Evolutionary conservation across 805 yeast genomes (phyloP).

Genomic region (Saccharomycopsis sp.): DNA sequence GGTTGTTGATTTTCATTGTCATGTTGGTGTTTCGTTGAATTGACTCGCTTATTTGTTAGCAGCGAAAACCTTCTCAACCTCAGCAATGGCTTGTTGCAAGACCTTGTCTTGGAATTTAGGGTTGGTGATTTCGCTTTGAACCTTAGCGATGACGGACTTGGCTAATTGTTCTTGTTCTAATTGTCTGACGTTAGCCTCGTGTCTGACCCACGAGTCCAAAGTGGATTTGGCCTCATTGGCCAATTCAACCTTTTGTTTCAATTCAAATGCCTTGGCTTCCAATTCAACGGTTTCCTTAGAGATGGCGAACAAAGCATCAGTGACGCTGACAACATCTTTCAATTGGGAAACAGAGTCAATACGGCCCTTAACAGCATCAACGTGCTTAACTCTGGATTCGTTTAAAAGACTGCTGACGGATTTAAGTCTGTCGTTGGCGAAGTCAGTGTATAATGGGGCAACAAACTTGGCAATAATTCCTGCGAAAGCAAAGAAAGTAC

Average conservation of each 20-base stretch:
- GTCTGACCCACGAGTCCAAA: slow-evolving; percentile 98
- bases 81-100: slow-evolving; percentile 85
- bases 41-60: slow-evolving; percentile 11
- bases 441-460: slow-evolving; percentile 91
- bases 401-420: slow-evolving; percentile 77
- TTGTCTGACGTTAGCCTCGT: slow-evolving; percentile 94
- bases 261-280: slow-evolving; percentile 90
- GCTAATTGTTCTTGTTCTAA: slow-evolving; percentile 90
- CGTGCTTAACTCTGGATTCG: slow-evolving; percentile 84
- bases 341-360: slow-evolving; percentile 81
- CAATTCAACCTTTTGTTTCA: slow-evolving; percentile 83
- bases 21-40: not conserved
- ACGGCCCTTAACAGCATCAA: slow-evolving; percentile 87
- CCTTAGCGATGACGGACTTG: slow-evolving; percentile 78
- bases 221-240: slow-evolving; percentile 90
- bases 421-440: slow-evolving; percentile 83
- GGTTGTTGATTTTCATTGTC: not conserved
- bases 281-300: slow-evolving; percentile 95
- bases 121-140: slow-evolving; percentile 74
- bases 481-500: slow-evolving; percentile 71
- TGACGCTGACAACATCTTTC: slow-evolving; percentile 85
- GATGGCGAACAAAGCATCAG: slow-evolving; percentile 85
- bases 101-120: slow-evolving; percentile 92
- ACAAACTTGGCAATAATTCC: slow-evolving; percentile 75
- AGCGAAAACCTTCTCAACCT: slow-evolving; percentile 79